These are phyloP conservation scores for Curvularia verruculosa DNA, from an alignment of 2,329 filamentous ascomycete genomes.

Conservation along the genomic window DNA sequence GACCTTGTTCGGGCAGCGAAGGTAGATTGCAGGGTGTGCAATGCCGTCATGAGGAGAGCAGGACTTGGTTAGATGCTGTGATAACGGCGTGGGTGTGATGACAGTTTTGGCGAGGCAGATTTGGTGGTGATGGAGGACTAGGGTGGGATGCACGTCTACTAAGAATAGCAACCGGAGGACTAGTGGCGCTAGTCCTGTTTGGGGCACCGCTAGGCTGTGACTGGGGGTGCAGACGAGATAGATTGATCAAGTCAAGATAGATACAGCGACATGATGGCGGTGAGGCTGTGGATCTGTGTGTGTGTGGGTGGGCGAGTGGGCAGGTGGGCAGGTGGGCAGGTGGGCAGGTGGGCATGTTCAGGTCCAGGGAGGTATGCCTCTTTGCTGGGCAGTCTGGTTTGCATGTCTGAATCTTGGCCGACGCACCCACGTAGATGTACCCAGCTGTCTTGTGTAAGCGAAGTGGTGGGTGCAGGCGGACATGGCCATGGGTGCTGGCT, in stretches of 20 bases:
- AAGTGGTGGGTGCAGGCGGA: background rate
- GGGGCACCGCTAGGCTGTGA: slow-evolving; percentile 1
- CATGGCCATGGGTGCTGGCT: background rate
- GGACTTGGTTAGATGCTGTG: background rate
- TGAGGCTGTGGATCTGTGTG: slow-evolving; percentile 6
- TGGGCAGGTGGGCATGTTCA: background rate
- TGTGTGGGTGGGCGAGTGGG: no score
- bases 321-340: background rate
- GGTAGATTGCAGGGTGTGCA: slow-evolving; percentile 8
- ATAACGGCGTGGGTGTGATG: slow-evolving; percentile 8
- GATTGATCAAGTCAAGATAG: slow-evolving; percentile 5
- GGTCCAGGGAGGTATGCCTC: background rate
- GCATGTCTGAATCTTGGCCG: slow-evolving; percentile 9
- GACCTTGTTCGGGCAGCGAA: slow-evolving; percentile 1
- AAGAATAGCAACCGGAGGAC: slow-evolving; percentile 17
- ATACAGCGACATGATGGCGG: slow-evolving; percentile 9
- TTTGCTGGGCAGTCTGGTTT: background rate
- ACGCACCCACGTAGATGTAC: background rate
- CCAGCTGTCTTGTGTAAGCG: background rate
- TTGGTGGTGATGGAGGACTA: slow-evolving; percentile 17
- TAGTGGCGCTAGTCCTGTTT: slow-evolving; percentile 6
- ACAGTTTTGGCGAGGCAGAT: slow-evolving; percentile 29
- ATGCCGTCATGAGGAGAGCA: slow-evolving; percentile 17
- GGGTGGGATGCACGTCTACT: slow-evolving; percentile 1
- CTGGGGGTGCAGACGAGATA: background rate